Base-by-base conservation (phyloP, 2,329 filamentous ascomycete species). In the Calonectria hongkongensis region DNA sequence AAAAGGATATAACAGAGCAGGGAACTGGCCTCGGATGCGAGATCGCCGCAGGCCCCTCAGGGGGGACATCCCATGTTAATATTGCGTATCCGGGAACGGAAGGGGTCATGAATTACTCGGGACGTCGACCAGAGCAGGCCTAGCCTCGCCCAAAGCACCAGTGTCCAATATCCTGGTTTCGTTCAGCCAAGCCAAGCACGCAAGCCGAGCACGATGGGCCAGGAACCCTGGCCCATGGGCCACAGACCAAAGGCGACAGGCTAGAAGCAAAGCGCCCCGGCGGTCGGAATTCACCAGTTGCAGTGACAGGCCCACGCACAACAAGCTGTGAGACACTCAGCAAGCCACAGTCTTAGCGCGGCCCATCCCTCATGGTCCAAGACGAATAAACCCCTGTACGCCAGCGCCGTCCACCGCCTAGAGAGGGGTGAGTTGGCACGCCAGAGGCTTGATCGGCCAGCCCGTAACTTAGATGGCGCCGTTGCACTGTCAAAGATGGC, bases 281-380 rank as follows among this genome's bases (percentile, higher is more conserved):
- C 66, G 45, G 78, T 77, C 78, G 78, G 77, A 74, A 79, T 78
- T 76, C 75, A 73, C 18, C 36, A 66, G 64, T 75, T 58, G 60
- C 51, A 67, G 70, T 71, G 51, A 75, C 51, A 68, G 67, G 60
- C 13, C 70, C 71, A 67, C 54, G 47, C 65, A 64, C 56, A 64
- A 76, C 47, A 75, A 64, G 56, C 67, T 74, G 76, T 79, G 73
- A 79, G 78, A 79, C 78, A 74, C 41, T 33, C 65, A 70, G 51
- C 76, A 73, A 80, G 74, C 74, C 78, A 76, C 72, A 47, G 66
- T 67, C 58, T 76, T 80, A 76, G 78, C 78, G 75, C 64, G 73
- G 60, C 63, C 72, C 72, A 73, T 69, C 65, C 70, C 45, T 50
- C 58, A 39, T 64, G 71, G 75, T 33, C 60, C 58, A 70, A 65